Conservation (phyloP, 2,329 filamentous ascomycete genomes). For the Calonectria leucothoes region DNA sequence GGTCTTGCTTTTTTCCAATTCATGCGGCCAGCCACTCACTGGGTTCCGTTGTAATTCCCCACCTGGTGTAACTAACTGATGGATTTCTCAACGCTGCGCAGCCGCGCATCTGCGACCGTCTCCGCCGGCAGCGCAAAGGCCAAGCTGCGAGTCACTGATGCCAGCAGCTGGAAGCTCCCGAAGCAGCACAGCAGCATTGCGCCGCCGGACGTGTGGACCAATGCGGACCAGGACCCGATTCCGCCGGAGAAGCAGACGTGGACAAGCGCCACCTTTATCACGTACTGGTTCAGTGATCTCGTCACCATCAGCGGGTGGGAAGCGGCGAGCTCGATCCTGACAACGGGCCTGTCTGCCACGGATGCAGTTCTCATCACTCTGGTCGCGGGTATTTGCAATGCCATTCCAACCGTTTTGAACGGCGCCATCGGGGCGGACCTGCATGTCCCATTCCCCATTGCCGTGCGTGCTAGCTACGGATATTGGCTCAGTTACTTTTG, state of each 20-base stretch:
- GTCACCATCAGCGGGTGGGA: slow-evolving; percentile 46
- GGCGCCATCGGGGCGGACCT: slow-evolving; percentile 48
- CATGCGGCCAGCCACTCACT: not conserved
- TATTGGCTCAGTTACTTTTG: slow-evolving; percentile 47
- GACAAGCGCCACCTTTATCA: slow-evolving; percentile 57
- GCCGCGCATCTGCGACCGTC: not conserved
- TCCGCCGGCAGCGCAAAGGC: not conserved
- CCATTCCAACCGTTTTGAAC: slow-evolving; percentile 59
- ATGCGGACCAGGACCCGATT: slow-evolving; percentile 44
- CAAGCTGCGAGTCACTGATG: not conserved
- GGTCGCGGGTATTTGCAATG: slow-evolving; percentile 58
- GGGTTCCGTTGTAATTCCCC: not conserved
- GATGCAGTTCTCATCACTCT: slow-evolving; percentile 61
- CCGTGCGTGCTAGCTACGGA: slow-evolving; percentile 41
- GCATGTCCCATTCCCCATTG: slow-evolving; percentile 48
- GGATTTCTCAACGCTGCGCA: not conserved
- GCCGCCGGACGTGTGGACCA: slow-evolving; percentile 21
- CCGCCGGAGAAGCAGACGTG: slow-evolving; percentile 55
- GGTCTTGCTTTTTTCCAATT: not conserved
- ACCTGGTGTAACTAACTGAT: not conserved
- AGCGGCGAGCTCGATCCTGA: slow-evolving; percentile 44
- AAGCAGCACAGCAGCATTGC: slow-evolving; percentile 30
- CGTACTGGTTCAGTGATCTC: slow-evolving; percentile 62
- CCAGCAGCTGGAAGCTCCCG: slow-evolving; percentile 14
- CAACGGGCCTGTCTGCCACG: slow-evolving; percentile 53